Evolutionary conservation across 2,329 filamentous ascomycete genomes (phyloP), one percentile per base, ranked within the genome.

Genomic region (Claviceps digitariae): DNA sequence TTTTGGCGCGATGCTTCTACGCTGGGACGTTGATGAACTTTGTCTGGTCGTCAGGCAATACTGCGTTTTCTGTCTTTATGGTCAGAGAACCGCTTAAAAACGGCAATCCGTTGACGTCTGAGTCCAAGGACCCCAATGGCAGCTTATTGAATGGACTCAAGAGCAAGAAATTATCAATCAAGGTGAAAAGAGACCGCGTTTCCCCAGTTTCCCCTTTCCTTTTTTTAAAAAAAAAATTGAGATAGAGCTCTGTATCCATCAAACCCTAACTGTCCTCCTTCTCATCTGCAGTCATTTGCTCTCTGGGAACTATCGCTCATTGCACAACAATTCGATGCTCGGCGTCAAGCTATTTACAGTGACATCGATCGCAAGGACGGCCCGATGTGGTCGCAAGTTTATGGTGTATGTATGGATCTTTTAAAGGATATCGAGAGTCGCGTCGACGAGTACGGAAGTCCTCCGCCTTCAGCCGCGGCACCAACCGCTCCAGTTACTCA

Each of bases 271-370:
- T n/a, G n/a, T n/a, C n/a, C n/a, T n/a, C n/a, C 25, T 12, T 27
- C 17, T 56, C 49, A 5, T 43, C n/a, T 23, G 1, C 55, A 87
- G 78, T 78, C 82, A 0, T 95, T 94, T 66, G 90, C 91, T 17
- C 86, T 95, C 67, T 95, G 90, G 90, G 91, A 97, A 64, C 74
- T 96, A 29, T 81, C 82, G 31, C 76, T 87, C 53, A 95, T 96
- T 60, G 83, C 87, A 40, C 79, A 85, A 54, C 78, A 81, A 52
- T 90, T 86, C 57, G 76, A 83, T 17, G 76, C 81, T n/a, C 82
- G 90, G 36, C 81, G 91, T 51, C 87, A 85, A 66, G 80, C 82
- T 21, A 88, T 97, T 53, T 96, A 87, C 67, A 81, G 83, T 54
- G 91, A 97, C 60, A 87, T 95, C 56, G 88, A 95, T 60, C 85